A percentile compares a stretch with the other conserved stretches of the same genome.
These are phyloP conservation scores for Malus hybrid DNA, from an alignment of 331 rosid species.

Conservation along the genomic window DNA sequence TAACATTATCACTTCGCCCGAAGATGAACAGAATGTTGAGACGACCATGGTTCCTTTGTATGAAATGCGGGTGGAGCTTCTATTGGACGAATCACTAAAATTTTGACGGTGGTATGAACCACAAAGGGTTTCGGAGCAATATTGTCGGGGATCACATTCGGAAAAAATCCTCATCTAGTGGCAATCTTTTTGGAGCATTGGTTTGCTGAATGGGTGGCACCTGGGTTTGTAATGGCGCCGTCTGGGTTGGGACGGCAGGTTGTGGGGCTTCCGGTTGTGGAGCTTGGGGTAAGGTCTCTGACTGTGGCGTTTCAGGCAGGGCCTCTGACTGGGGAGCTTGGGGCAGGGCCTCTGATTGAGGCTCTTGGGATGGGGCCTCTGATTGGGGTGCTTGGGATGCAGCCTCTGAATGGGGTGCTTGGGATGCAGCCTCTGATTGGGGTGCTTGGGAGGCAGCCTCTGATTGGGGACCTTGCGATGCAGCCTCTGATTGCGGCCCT, in stretches of 20 bases:
- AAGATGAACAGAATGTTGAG: neutral
- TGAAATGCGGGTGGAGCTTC: neutral
- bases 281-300: conserved; percentile 31
- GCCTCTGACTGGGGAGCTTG: conserved; percentile 21
- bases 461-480: conserved; percentile 29
- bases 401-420: conserved; percentile 17
- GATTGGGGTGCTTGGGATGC: conserved; percentile 12
- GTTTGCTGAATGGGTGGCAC: conserved; percentile 31
- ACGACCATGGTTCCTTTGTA: neutral
- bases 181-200: conserved; percentile 11
- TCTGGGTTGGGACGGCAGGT: neutral
- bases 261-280: conserved; percentile 10
- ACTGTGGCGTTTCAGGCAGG: conserved; percentile 19
- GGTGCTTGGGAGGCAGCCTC: neutral
- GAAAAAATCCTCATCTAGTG: neutral
- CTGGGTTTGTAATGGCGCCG: neutral
- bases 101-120: neutral
- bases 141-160: neutral
- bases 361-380: conserved; percentile 7
- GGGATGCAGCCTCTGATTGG: conserved; percentile 31
- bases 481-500: conserved; percentile 18
- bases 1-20: neutral
- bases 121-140: neutral
- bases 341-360: conserved; percentile 19
- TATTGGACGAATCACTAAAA: neutral